phyloP scores from a whole-genome alignment of 2,329 filamentous ascomycete genomes.

The Magnaporthiopsis poae region DNA sequence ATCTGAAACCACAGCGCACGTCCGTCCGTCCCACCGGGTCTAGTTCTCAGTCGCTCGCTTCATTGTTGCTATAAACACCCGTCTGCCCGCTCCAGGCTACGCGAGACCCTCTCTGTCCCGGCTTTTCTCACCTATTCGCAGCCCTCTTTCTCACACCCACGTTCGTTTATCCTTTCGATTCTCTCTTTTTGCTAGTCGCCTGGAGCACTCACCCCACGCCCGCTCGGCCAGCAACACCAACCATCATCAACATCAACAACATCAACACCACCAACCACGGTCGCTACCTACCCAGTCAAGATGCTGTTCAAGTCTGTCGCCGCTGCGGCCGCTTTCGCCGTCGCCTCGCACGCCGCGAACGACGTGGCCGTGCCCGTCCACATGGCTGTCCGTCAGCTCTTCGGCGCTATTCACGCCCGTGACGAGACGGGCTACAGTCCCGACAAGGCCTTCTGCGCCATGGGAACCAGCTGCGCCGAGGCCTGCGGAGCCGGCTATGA shows the following conservation, averaged over 20 bases:
- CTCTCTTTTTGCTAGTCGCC: background rate
- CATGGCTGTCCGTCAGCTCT: constrained; percentile 25
- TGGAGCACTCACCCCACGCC: background rate
- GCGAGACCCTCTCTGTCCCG: background rate
- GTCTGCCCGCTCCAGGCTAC: background rate
- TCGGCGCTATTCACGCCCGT: constrained; percentile 29
- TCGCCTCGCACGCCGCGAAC: constrained; percentile 22
- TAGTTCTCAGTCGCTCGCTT: no score
- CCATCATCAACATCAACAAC: background rate
- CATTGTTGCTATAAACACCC: background rate
- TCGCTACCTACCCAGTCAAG: constrained; percentile 15
- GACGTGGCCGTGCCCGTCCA: constrained; percentile 25
- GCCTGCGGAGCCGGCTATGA: constrained; percentile 43
- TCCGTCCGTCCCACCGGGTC: background rate
- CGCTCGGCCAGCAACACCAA: background rate
- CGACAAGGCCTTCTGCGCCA: constrained; percentile 36
- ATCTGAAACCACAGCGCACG: background rate
- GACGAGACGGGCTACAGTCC: constrained; percentile 37
- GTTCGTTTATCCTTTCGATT: background rate
- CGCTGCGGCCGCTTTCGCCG: constrained; percentile 34
- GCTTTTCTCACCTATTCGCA: background rate
- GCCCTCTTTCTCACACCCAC: background rate
- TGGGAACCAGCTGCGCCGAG: constrained; percentile 42
- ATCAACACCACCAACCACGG: background rate
- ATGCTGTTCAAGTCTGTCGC: constrained; percentile 35